A percentile compares a stretch with the other conserved stretches of the same genome.
phyloP scores from a whole-genome alignment of 441 rosid species.

The Biscutella auriculata region DNA sequence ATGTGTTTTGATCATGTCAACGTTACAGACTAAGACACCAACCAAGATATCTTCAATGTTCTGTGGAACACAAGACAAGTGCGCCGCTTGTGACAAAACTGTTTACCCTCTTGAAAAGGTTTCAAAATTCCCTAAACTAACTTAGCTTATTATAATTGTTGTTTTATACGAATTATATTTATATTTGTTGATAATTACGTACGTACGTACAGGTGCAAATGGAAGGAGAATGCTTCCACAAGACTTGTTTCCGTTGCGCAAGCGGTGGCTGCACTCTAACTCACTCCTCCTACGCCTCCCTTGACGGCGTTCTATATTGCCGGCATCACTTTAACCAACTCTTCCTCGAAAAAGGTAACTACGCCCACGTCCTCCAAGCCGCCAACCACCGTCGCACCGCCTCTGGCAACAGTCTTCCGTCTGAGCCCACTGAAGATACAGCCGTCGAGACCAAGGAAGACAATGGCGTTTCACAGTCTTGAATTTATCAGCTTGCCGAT shows the following conservation, averaged over 20 bases:
- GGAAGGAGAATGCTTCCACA: slow-evolving; percentile 94
- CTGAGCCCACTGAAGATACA: slow-evolving; percentile 30
- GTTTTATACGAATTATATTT: too few relatives aligned
- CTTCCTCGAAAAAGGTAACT: slow-evolving; percentile 90
- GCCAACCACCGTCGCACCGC: slow-evolving; percentile 54
- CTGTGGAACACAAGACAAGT: slow-evolving; percentile 93
- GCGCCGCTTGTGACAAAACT: slow-evolving; percentile 74
- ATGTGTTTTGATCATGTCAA: neutral
- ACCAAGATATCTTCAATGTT: slow-evolving; percentile 78
- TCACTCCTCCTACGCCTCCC: slow-evolving; percentile 87
- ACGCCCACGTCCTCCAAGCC: slow-evolving; percentile 66
- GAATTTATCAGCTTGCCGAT: neutral
- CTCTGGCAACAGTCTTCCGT: slow-evolving; percentile 39
- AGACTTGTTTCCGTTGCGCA: slow-evolving; percentile 92
- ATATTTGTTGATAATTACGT: too few relatives aligned
- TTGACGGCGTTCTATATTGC: slow-evolving; percentile 80
- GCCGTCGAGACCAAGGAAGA: slow-evolving; percentile 19
- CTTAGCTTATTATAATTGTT: too few relatives aligned
- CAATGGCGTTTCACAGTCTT: slow-evolving; percentile 13
- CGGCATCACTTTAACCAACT: slow-evolving; percentile 90
- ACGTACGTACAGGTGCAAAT: slow-evolving; percentile 45
- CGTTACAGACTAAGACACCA: slow-evolving; percentile 53
- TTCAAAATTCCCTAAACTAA: too few relatives aligned
- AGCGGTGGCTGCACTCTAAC: slow-evolving; percentile 84
- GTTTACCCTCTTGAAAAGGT: slow-evolving; percentile 93